phyloP scores from a whole-genome alignment of 169 alveolate species.

The Plasmodium cynomolgi region DNA sequence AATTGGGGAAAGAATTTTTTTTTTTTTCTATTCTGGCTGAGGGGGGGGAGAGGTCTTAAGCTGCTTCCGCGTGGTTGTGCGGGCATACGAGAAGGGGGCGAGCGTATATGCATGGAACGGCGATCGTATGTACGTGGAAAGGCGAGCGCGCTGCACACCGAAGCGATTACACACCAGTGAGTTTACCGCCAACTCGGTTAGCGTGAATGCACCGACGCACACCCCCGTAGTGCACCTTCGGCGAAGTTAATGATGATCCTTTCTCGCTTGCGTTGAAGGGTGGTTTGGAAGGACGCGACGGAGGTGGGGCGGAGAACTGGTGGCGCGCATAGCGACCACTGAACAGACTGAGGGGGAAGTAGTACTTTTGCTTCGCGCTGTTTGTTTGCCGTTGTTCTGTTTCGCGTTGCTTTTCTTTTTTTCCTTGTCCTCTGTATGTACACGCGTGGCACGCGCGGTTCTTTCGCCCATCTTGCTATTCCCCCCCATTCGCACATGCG shows the following conservation, averaged over 20 bases:
- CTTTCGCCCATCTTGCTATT: neutral
- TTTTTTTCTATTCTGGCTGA: neutral
- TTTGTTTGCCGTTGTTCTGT: neutral
- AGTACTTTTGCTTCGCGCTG: neutral
- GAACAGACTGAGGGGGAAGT: too few relatives aligned
- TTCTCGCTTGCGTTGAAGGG: neutral
- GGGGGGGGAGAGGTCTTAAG: neutral
- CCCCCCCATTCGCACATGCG: neutral
- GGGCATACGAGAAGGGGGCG: neutral
- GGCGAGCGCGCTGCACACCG: neutral
- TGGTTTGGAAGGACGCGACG: neutral
- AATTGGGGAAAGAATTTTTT: neutral
- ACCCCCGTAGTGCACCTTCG: neutral
- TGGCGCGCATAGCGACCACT: too few relatives aligned
- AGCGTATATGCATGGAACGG: too few relatives aligned
- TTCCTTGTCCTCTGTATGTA: neutral
- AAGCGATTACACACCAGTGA: neutral
- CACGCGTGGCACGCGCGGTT: neutral
- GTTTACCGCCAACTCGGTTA: neutral
- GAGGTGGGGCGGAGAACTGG: neutral
- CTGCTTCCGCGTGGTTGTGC: neutral
- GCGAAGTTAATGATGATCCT: neutral
- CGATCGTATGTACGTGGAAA: neutral
- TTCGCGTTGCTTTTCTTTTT: neutral
- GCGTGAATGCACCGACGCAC: neutral